Conservation (phyloP, 257 asterid species). For the Rubia yunnanensis region DNA sequence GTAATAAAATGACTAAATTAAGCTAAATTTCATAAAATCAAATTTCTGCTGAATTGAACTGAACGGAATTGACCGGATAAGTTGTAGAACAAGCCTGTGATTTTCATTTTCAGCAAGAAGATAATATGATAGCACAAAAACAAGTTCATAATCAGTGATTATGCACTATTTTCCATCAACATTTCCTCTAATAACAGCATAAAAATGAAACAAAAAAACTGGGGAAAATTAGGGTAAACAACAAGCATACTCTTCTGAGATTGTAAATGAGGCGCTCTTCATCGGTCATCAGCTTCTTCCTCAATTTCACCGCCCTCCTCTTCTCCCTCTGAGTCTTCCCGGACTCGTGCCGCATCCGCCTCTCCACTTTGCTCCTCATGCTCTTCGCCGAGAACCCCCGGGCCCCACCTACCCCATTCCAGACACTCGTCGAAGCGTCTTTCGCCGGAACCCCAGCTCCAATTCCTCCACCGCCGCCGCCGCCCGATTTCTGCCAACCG, state of each 20-base stretch:
- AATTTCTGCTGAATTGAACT: no score
- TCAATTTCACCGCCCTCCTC: conserved; percentile 68
- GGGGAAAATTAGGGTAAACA: not conserved
- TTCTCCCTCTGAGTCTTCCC: conserved; percentile 75
- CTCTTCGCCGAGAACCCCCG: conserved; percentile 71
- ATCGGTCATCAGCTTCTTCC: conserved; percentile 78
- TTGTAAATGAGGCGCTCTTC: conserved; percentile 76
- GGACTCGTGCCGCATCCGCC: conserved; percentile 68
- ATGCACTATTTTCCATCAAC: not conserved
- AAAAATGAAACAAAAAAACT: not conserved
- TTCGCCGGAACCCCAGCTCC: conserved; percentile 8
- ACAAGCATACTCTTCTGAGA: conserved; percentile 59
- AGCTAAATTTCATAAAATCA: no score
- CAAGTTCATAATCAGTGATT: not conserved
- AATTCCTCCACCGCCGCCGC: conserved; percentile 17
- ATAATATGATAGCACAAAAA: not conserved
- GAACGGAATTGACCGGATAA: no score
- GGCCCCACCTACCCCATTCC: conserved; percentile 41
- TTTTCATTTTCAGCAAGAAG: not conserved
- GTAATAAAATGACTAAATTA: not conserved
- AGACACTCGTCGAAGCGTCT: conserved; percentile 16
- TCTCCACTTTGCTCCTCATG: conserved; percentile 97
- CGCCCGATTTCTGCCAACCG: conserved; percentile 12
- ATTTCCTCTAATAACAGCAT: not conserved
- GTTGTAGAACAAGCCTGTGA: no score